phyloP scores from a whole-genome alignment of 208 protist species.

The Novymonas esmeraldas region DNA sequence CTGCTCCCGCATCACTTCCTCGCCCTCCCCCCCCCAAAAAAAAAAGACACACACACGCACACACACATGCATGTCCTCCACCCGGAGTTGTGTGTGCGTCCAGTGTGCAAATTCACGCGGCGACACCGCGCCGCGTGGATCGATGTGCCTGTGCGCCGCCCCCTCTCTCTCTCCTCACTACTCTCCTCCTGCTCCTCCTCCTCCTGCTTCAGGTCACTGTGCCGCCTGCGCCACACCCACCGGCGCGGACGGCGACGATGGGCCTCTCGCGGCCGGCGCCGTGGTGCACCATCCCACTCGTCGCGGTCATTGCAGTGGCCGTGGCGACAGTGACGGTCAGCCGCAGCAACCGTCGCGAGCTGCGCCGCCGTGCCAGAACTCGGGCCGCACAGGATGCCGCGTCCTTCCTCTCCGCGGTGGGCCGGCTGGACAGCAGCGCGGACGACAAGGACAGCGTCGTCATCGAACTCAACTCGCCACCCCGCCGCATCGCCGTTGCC shows the following conservation, averaged over 20 bases:
- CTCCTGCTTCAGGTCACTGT: background rate
- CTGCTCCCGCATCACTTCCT: no score
- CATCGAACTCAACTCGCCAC: conserved; percentile 14
- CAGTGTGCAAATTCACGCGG: no score
- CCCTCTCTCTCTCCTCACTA: background rate
- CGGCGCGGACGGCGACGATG: background rate
- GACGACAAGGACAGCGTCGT: no score
- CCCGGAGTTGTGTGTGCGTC: no score
- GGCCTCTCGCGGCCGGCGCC: background rate
- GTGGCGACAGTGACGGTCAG: conserved; percentile 4
- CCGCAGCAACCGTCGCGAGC: background rate
- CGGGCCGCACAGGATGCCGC: conserved; percentile 6
- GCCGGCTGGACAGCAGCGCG: background rate
- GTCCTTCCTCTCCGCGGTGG: conserved; percentile 1
- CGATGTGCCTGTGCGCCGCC: no score
- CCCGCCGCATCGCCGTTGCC: background rate
- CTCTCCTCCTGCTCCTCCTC: background rate
- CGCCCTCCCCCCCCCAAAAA: no score
- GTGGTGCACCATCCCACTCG: conserved; percentile 15
- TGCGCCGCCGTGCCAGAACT: background rate
- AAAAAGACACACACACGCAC: no score
- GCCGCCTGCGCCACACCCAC: no score
- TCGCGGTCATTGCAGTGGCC: background rate
- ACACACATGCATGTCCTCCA: no score
- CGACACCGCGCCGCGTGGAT: no score